These are phyloP conservation scores for Aureobasidium sp. DNA, from an alignment of 2,329 filamentous ascomycete species.

Conservation along the genomic window DNA sequence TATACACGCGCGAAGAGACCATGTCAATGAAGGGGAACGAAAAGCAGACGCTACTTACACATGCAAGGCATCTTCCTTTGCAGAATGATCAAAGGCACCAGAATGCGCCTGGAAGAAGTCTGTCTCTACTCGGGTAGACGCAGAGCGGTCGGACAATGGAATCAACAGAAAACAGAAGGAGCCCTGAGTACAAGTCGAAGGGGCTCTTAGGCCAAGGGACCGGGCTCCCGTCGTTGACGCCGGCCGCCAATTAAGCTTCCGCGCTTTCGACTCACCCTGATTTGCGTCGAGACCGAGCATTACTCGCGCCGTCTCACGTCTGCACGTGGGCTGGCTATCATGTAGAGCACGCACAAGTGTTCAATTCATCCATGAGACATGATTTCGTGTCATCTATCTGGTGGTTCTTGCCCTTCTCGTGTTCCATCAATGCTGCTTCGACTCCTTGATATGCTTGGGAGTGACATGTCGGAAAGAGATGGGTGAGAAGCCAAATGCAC, in stretches of 20 bases:
- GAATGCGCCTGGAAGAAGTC: background rate
- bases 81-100: background rate
- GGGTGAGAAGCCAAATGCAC: slow-evolving; percentile 13
- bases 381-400: slow-evolving; percentile 10
- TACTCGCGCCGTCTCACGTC: background rate
- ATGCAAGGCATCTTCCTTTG: slow-evolving; percentile 11
- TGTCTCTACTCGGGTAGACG: background rate
- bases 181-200: background rate
- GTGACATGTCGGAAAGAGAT: background rate
- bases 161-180: slow-evolving; percentile 7
- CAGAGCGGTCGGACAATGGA: background rate
- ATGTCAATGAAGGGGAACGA: background rate
- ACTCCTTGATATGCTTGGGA: background rate
- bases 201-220: background rate
- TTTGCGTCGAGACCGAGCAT: background rate
- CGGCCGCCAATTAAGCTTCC: background rate
- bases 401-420: background rate
- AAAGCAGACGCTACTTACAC: slow-evolving; percentile 10
- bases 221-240: background rate
- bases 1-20: background rate
- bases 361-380: slow-evolving; percentile 4
- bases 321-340: background rate
- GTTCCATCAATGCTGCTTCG: background rate
- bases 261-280: background rate
- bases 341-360: background rate